Evolutionary conservation across 1,284 basidiomycete species (phyloP), one percentile per base, ranked within the genome.

Genomic region (Phellopilus nigrolimitatus): DNA sequence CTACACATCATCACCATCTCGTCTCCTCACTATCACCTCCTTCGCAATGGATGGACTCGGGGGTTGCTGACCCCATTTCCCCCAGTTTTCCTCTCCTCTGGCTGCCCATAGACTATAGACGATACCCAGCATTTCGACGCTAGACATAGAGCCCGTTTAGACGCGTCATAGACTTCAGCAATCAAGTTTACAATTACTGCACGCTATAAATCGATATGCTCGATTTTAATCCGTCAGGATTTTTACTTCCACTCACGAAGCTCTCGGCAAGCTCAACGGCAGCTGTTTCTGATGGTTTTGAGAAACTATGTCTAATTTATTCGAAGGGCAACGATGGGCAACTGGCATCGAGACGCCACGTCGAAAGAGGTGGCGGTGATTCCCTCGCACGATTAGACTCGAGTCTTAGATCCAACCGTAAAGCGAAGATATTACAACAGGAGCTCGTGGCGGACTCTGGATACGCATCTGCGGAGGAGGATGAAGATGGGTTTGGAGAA

Each of bases 401-500:
- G 24, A 47, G 24, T 33, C 38, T 46, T n/a, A 43, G 36, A 13
- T 37, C 34, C 24, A 31, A 17, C 4, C 15, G 36, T 30, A 27
- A 17, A 15, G 28, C 24, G 13, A 49, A 30, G 15, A 9, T 22
- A 24, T 8, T 13, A 6, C 24, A 55, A 21, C 53, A 57, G 15
- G 66, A 64, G 59, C 53, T 64, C 13, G 25, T 56, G 5, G 37
- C 46, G 2, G 58, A 53, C 51, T 61, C 48, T 52, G 60, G 51
- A 57, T 42, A 55, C 57, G 51, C 56, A 37, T 49, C 56, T 0
- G 56, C 59, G 12, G 60, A 66, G 21, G 56, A 59, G 2, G 64
- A 65, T 19, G 60, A 58, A 13, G 63, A 64, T 13, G 52, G 57
- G 4, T 48, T 49, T 13, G 47, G 53, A 31, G 54, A 58, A 13